phyloP scores from a whole-genome alignment of 306 rosid species.

The Astragalus glycyphyllos region DNA sequence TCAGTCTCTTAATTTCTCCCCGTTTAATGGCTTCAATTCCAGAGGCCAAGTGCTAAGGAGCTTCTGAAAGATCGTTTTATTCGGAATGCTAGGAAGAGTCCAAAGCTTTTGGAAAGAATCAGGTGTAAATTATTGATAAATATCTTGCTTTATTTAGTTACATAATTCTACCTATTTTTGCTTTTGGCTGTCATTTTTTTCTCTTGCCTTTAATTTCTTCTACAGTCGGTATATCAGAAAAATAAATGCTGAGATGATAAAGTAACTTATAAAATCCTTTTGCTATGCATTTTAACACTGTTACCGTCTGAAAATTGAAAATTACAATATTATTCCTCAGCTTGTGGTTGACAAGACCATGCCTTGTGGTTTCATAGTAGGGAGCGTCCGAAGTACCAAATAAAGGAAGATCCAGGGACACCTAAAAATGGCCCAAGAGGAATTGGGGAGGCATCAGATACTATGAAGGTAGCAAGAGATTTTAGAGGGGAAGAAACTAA shows the following conservation, averaged over 20 bases:
- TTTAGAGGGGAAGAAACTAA: constrained; percentile 66
- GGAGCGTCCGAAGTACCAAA: constrained; percentile 87
- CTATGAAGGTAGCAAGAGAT: constrained; percentile 72
- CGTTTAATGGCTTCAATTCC: constrained; percentile 47
- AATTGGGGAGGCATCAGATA: constrained; percentile 68
- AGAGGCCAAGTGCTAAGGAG: constrained; percentile 99
- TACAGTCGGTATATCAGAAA: constrained; percentile 8
- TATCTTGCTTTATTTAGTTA: constrained; percentile 37
- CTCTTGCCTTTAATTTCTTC: constrained; percentile 1
- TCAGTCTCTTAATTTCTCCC: constrained; percentile 37
- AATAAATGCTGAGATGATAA: not conserved
- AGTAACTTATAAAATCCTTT: constrained; percentile 29
- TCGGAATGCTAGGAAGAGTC: constrained; percentile 84
- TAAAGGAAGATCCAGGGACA: constrained; percentile 70
- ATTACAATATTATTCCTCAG: constrained; percentile 28
- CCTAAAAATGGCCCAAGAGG: constrained; percentile 64
- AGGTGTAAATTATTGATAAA: constrained; percentile 58
- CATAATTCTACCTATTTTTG: constrained; percentile 26
- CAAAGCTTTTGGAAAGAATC: constrained; percentile 92
- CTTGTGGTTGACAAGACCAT: constrained; percentile 47
- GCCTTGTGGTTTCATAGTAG: constrained; percentile 57
- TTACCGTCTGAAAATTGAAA: constrained; percentile 40
- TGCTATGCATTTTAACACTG: constrained; percentile 24
- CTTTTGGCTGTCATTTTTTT: constrained; percentile 5
- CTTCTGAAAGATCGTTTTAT: constrained; percentile 93